These are phyloP conservation scores for Pholiota adiposa DNA, from an alignment of 1,284 basidiomycete species.

Conservation along the genomic window DNA sequence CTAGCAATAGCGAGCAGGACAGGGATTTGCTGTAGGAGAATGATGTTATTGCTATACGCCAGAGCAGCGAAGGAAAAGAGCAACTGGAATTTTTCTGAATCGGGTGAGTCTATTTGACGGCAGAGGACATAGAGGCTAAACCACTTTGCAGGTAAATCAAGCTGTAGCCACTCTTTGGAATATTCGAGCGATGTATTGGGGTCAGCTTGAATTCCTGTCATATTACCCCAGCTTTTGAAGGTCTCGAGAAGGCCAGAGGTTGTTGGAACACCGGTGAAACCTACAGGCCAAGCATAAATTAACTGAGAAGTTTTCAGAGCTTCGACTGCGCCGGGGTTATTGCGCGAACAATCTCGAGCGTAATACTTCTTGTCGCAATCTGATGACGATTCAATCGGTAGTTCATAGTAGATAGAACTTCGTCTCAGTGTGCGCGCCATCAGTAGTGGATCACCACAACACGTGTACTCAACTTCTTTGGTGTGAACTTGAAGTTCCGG, in stretches of 20 bases:
- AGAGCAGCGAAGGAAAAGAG: slow-evolving; percentile 37
- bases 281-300: slow-evolving; percentile 11
- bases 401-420: slow-evolving; percentile 16
- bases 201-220: slow-evolving; percentile 2
- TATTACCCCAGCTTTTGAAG: slow-evolving; percentile 15
- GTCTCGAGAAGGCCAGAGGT: slow-evolving; percentile 2
- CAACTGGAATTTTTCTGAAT: slow-evolving; percentile 25
- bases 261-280: not conserved
- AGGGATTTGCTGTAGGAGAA: slow-evolving; percentile 23
- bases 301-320: slow-evolving; percentile 11
- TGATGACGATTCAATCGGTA: not conserved
- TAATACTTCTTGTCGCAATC: slow-evolving; percentile 5
- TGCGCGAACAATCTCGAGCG: slow-evolving; percentile 9
- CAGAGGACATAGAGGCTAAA: slow-evolving; percentile 36
- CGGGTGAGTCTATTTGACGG: slow-evolving; percentile 11
- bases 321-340: slow-evolving; percentile 2
- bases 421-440: slow-evolving; percentile 6
- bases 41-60: slow-evolving; percentile 28
- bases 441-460: slow-evolving; percentile 5
- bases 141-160: slow-evolving; percentile 26
- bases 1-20: slow-evolving; percentile 37
- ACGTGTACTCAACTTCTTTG: not conserved
- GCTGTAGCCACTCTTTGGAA: slow-evolving; percentile 19
- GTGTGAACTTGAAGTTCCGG: not conserved
- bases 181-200: slow-evolving; percentile 10